Evolutionary conservation across 495 filamentous ascomycete species (phyloP), one percentile per base, ranked within the genome.

Genomic region (Xylaria bambusicola): DNA sequence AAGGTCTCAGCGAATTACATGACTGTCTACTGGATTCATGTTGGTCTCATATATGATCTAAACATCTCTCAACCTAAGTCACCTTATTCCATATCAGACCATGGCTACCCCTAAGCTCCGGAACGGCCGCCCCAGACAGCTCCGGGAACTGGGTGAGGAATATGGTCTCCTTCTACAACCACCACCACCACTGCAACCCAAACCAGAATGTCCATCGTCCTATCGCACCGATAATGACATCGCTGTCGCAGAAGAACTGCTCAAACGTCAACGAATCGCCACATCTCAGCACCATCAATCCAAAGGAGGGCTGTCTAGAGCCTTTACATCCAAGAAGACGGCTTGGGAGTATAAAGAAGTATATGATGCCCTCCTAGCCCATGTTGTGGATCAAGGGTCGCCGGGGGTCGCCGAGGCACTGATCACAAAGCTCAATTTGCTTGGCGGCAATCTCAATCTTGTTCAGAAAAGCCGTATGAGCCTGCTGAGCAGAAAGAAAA

Each of bases 331-430:
- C 3, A 75, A 68, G 56, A 80, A 79, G 60, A 71, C 76, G 60
- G 52, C 64, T 35, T 79, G 76, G 77, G 78, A 81, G 5, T 65
- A 75, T 27, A 72, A 70, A 40, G 77, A 81, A 53, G 72, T 81
- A 17, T 77, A 77, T 61, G 73, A 74, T 31, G 72, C 71, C 24
- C 73, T 81, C 36, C 58, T 72, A 21, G 66, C 66, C 40, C 77
- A 78, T 38, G 71, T 81, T 17, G 52, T 63, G 29, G 74, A 74
- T 47, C 62, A 57, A 23, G 78, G 78, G 3, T 70, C 74, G 0
- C 74, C 78, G 6, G 76, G 72, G 1, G 77, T 81, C 33, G 77
- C 78, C 51, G 77, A 80, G 56, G 75, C 69, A 18, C 66, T 81
- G 18, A 77, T 81, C 41, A 64, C 60, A 3, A 81, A 74, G 68